Evolutionary conservation across 1,284 basidiomycete species (phyloP), one percentile per base, ranked within the genome.

Genomic region (Pseudozyma hubeiensis): DNA sequence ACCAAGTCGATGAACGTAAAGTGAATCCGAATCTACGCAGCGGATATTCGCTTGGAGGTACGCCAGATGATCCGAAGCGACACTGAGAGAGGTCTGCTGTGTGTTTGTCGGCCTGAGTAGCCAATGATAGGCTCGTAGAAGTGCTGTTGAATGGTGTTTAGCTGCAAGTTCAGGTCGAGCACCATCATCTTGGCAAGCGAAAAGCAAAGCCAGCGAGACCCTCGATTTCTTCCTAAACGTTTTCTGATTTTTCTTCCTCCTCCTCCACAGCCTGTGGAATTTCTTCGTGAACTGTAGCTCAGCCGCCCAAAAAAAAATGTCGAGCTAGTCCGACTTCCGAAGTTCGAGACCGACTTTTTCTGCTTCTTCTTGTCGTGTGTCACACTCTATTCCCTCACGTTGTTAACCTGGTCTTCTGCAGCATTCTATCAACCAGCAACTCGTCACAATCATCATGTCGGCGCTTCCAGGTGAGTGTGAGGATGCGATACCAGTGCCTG

Each of bases 321-420:
- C 50, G 52, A 47, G 57, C n/a, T 8, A 39, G 35, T 54, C 66
- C 66, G 60, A 63, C 7, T 68, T 59, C 66, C 66, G 66, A 63
- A 55, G 46, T 62, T 62, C 59, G 41, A 16, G 4, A 51, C 31
- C 24, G 39, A 49, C 40, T 56, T 68, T 64, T 59, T 62, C 51
- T 35, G 44, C 47, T 35, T 48, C 29, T 33, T 44, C 53, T 48
- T 29, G 49, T 33, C 47, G 35, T 37, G 19, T 48, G 51, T 40
- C 47, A 44, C 9, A 46, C 44, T 31, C 17, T 35, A 29, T 19
- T 40, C 37, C 30, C 19, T 29, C 43, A 30, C 40, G 29, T 40
- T 30, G 11, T 50, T 24, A 24, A 24, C 40, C 47, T 41, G 35
- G 35, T 14, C 35, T 5, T 37, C 35, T 14, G 8, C 2, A 37